Evolutionary conservation across 169 alveolate genomes (phyloP), one percentile per base, ranked within the genome.

Genomic region (Theileria orientalis): DNA sequence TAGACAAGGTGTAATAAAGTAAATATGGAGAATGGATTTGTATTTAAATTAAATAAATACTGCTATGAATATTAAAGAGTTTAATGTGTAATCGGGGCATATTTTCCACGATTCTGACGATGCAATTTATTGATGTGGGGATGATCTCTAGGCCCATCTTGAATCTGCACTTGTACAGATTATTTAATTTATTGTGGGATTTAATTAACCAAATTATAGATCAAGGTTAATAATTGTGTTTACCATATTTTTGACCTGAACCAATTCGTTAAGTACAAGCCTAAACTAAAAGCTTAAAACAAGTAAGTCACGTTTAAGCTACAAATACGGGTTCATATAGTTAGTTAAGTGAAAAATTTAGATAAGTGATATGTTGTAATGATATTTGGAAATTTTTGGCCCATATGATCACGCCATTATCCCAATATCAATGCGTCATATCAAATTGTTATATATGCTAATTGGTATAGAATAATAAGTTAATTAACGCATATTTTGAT

Each of bases 111-210:
- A 56, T 56, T 56, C 14, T 19, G 66, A 29, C 37, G 66, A 25
- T 32, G 14, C 66, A 56, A 56, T 56, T 56, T 56, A n/a, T 56
- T 56, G 66, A 56, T 56, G 66, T 56, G 66, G 66, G 66, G 66
- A 37, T 25, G 14, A 13, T 32, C 66, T 56, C 37, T 3, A 27
- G 66, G 66, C 66, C 66, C 66, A 56, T 56, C 66, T n/a, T 56
- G 66, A 25, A 56, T 56, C 66, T 56, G 44, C 37, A 56, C 37
- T 56, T 56, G 3, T 23, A 1, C 37, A 21, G 21, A n/a, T 56
- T 56, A 56, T 27, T 56, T 56, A 23, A 56, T 56, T 56, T 56
- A 37, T 37, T 56, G 14, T 30, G 3, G 37, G 66, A 27, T 56
- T 56, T 56, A 56, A 29, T 30, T 56, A 7, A 56, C 16, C 6